phyloP scores from a whole-genome alignment of 306 rosid genomes.

The Leucaena leucocephala region DNA sequence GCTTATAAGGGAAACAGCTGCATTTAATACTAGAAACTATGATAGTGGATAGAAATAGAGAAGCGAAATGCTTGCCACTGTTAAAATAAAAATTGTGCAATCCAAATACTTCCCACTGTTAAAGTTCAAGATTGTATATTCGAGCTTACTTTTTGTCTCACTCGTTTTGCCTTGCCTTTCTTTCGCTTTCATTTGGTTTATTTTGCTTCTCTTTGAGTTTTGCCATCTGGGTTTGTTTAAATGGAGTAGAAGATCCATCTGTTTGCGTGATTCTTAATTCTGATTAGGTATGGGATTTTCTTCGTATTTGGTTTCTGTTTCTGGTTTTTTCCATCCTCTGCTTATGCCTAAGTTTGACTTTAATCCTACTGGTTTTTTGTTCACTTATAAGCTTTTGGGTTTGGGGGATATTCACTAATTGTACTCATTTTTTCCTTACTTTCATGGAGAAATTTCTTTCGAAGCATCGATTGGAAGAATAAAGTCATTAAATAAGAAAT shows the following conservation, averaged over 20 bases:
- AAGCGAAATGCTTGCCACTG: too few species aligned
- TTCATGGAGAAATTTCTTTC: conserved; percentile 44
- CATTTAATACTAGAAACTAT: too few species aligned
- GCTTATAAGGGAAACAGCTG: too few species aligned
- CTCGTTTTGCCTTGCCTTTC: not conserved
- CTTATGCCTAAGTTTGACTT: not conserved
- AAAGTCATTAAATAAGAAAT: conserved; percentile 11
- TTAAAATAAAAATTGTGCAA: too few species aligned
- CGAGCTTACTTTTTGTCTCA: not conserved
- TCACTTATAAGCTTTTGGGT: not conserved
- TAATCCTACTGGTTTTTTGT: not conserved
- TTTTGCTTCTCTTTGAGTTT: not conserved
- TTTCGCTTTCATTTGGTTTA: not conserved
- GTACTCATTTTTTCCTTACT: not conserved
- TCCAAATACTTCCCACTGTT: too few species aligned
- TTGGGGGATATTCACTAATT: conserved; percentile 18
- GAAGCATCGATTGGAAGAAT: conserved; percentile 31
- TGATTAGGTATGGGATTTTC: conserved; percentile 19
- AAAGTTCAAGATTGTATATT: too few species aligned
- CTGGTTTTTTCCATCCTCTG: not conserved
- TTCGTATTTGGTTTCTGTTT: conserved; percentile 2
- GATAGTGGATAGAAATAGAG: too few species aligned
- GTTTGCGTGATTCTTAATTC: conserved; percentile 26
- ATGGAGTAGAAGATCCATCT: conserved; percentile 36
- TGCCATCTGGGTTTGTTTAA: conserved; percentile 20